Conservation (phyloP, 106 monocot genomes). For the Allium cepa region DNA sequence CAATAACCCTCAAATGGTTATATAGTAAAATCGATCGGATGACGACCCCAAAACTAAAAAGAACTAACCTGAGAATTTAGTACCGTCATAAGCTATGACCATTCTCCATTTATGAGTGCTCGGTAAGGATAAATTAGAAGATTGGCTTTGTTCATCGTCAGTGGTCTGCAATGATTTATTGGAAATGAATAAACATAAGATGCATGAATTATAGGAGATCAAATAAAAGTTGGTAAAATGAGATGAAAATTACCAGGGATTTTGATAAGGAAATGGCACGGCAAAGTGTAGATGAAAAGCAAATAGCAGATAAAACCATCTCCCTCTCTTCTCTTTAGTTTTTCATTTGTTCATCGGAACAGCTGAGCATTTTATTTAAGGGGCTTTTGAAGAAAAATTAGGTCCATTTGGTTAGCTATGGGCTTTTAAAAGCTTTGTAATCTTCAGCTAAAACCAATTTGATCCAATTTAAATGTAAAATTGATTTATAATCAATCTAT, state of each 20-base stretch:
- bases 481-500: too few relatives aligned
- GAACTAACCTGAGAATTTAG: constrained; percentile 49
- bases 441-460: too few relatives aligned
- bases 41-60: too few relatives aligned
- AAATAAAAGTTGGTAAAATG: constrained; percentile 1
- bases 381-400: too few relatives aligned
- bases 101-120: constrained; percentile 51
- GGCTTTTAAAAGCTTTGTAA: too few relatives aligned
- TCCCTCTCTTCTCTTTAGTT: background rate
- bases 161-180: constrained; percentile 8
- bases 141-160: background rate
- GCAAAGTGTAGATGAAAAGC: constrained; percentile 20
- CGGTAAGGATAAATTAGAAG: constrained; percentile 1
- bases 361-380: too few relatives aligned
- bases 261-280: constrained; percentile 2
- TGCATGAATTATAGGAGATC: background rate
- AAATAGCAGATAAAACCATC: constrained; percentile 27
- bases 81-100: constrained; percentile 70
- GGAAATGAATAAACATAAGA: background rate
- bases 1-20: too few relatives aligned
- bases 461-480: too few relatives aligned
- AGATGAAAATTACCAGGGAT: constrained; percentile 5
- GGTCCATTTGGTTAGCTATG: too few relatives aligned
- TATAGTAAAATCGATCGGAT: too few relatives aligned
- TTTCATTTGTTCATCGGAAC: too few relatives aligned